Evolutionary conservation across 176 grass and related monocot species (phyloP), one percentile per base, ranked within the genome.

Genomic region (Hordeum marinum): DNA sequence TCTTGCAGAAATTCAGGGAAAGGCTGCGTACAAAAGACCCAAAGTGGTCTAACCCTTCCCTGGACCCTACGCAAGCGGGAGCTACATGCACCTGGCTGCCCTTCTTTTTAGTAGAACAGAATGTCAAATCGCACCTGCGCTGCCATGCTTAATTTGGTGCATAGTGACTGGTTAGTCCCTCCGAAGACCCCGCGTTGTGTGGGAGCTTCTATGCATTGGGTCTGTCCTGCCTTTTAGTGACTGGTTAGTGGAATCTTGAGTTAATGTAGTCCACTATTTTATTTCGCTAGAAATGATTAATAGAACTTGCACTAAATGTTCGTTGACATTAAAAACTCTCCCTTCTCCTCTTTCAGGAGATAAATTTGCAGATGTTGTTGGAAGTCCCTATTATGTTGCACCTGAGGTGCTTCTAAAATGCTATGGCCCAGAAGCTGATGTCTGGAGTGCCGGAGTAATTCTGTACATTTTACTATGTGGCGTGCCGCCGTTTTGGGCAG

Each of bases 371-470:
- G 96, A 98, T 39, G 84, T 98, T n/a, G 96, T 98, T 42, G 96
- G 96, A 55, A 98, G 96, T 78, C 96, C 96, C 64, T 98, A 95
- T 91, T 98, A 98, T 88, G 96, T 98, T 82, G 96, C 96, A 67
- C 96, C 96, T 66, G 96, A 98, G 85, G 93, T 98, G 58, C 90
- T 98, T 71, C 72, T 87, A 43, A 98, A 98, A 83, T 87, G 78
- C 18, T 98, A 95, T 88, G 96, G 96, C 48, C 93, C 93, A 78
- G 96, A 98, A 93, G 91, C 96, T 88, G 93, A 98, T 80, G 93
- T 98, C 21, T 98, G 96, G 96, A 98, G 96, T 90, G 96, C 96
- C 80, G 96, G 96, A 61, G 87, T 98, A 61, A 98, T 98, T 87
- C 83, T 98, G 52, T 98, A 98, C 85, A 98, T 98, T 91, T 90